Conservation (phyloP, 1,139 yeast species). For the Sugiyamaella grinbergsii region DNA sequence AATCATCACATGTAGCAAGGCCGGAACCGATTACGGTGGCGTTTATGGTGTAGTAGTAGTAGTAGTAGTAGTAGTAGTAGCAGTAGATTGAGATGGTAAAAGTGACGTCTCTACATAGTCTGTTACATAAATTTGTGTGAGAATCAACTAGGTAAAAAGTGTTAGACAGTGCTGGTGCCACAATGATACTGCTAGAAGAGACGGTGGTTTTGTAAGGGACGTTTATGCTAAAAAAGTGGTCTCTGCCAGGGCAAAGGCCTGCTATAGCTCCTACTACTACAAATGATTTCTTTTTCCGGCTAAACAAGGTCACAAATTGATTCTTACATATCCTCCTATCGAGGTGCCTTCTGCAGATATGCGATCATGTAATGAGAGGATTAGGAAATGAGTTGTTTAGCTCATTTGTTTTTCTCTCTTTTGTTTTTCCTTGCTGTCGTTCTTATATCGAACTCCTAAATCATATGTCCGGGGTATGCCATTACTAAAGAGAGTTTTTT, state of each 20-base stretch:
- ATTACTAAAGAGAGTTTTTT: neutral
- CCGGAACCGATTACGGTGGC: neutral
- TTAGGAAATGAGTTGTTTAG: neutral
- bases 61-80: neutral
- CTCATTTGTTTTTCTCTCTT: neutral
- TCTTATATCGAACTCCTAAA: neutral
- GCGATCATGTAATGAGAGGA: neutral
- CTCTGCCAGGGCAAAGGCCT: no score
- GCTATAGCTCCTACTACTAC: no score
- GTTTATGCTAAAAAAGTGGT: no score
- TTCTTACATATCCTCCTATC: no score
- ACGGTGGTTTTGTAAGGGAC: no score
- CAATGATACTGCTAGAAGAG: no score
- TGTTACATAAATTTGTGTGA: no score
- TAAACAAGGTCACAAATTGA: neutral
- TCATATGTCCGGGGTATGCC: constrained; percentile 8
- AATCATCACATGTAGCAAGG: no score
- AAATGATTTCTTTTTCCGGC: neutral
- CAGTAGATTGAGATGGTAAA: neutral
- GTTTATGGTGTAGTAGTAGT: neutral
- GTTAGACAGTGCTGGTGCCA: no score
- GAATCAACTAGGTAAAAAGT: neutral
- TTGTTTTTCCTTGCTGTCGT: neutral
- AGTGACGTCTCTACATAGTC: neutral
- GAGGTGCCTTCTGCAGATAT: no score